Evolutionary conservation across 2,329 filamentous ascomycete species (phyloP).

Genomic region (Arthroderma sp.): DNA sequence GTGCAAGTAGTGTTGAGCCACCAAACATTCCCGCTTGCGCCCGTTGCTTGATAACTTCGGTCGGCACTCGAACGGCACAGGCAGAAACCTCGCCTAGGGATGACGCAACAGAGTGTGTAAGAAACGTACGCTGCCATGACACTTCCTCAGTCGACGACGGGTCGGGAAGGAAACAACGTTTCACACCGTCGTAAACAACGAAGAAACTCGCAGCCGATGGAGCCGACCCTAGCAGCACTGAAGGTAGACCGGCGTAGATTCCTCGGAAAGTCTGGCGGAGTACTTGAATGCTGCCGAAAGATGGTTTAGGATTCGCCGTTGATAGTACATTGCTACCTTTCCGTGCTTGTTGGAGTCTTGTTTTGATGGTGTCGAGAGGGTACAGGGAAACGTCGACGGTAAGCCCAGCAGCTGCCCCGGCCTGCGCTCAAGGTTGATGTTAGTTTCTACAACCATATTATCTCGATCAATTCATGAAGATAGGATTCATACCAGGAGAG

Average conservation of each 20-base stretch:
- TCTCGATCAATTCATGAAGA: neutral
- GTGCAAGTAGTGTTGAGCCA: slow-evolving; percentile 51
- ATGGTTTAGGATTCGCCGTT: slow-evolving; percentile 39
- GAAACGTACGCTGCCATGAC: slow-evolving; percentile 23
- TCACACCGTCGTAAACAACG: slow-evolving; percentile 76
- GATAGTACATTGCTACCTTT: slow-evolving; percentile 43
- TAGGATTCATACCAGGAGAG: slow-evolving; percentile 19
- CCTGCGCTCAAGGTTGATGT: slow-evolving; percentile 22
- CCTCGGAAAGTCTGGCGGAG: slow-evolving; percentile 76
- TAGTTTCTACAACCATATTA: no score
- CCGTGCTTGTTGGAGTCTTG: slow-evolving; percentile 59
- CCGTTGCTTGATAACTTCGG: slow-evolving; percentile 92
- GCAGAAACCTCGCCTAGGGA: slow-evolving; percentile 80
- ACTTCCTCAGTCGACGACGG: slow-evolving; percentile 15
- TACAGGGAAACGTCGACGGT: slow-evolving; percentile 95
- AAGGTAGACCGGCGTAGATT: slow-evolving; percentile 86
- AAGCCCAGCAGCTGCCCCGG: slow-evolving; percentile 82
- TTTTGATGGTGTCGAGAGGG: slow-evolving; percentile 97
- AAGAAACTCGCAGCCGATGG: slow-evolving; percentile 96
- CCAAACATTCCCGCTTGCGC: slow-evolving; percentile 79
- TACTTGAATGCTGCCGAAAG: slow-evolving; percentile 24
- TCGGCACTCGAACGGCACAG: slow-evolving; percentile 83
- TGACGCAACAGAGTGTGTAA: slow-evolving; percentile 72
- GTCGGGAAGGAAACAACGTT: slow-evolving; percentile 36
- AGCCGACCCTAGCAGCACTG: slow-evolving; percentile 77